Conservation (phyloP, 73 alveolate genomes). For the Paramecium pentaurelia region DNA sequence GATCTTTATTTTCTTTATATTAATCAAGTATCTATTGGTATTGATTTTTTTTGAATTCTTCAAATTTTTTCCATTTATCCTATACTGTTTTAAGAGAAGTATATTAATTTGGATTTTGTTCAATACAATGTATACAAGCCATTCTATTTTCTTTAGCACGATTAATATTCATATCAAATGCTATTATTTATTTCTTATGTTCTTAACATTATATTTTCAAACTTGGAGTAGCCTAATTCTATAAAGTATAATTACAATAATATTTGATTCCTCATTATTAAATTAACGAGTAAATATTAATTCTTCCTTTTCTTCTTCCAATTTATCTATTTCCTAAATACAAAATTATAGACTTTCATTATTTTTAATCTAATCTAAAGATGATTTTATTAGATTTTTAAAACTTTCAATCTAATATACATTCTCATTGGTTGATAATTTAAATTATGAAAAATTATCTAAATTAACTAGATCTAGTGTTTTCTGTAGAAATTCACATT, state of each 20-base stretch:
- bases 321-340: not conserved
- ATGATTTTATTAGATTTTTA: not conserved
- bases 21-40: not conserved
- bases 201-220: not conserved
- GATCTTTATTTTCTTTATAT: not conserved
- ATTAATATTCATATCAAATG: not conserved
- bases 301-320: not conserved
- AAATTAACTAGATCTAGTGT: not conserved
- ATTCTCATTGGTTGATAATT: not conserved
- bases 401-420: not conserved
- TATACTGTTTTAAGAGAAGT: not conserved
- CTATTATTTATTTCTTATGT: not conserved
- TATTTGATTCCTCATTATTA: not conserved
- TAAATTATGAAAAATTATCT: not conserved
- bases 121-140: not conserved
- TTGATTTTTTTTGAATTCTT: not conserved
- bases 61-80: not conserved
- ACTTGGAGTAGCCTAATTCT: not conserved
- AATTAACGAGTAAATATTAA: not conserved
- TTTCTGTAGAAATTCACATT: not conserved
- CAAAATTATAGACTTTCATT: not conserved
- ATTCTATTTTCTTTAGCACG: not conserved
- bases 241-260: not conserved
- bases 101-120: not conserved
- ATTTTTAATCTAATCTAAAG: not conserved